A percentile compares a stretch with the other conserved stretches of the same genome.
These are phyloP conservation scores for Phellinidium pouzarii DNA, from an alignment of 1,284 basidiomycete genomes.

Conservation along the genomic window DNA sequence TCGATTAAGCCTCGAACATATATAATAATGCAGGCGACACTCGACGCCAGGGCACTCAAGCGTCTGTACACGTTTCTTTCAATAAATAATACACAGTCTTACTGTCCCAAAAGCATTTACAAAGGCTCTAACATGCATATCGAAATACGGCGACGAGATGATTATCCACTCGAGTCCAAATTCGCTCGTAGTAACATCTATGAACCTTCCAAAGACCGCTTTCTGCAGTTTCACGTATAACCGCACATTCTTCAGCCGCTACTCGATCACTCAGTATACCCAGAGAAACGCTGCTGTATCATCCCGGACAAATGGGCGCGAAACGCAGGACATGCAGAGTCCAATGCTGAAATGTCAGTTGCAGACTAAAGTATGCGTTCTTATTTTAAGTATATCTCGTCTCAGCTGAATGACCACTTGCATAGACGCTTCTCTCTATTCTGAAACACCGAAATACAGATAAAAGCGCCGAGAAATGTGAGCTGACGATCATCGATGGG, in stretches of 20 bases:
- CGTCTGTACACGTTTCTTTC: slow-evolving; percentile 30
- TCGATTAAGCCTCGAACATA: not conserved
- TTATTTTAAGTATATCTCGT: not conserved
- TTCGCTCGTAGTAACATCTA: slow-evolving; percentile 56
- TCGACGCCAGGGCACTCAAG: slow-evolving; percentile 40
- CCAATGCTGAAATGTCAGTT: slow-evolving; percentile 51
- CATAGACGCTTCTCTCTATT: slow-evolving; percentile 62
- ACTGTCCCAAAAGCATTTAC: slow-evolving; percentile 50
- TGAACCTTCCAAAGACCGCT: slow-evolving; percentile 72
- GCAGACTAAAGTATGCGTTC: slow-evolving; percentile 48
- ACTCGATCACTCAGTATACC: slow-evolving; percentile 35
- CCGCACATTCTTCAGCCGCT: slow-evolving; percentile 62
- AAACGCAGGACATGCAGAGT: slow-evolving; percentile 1
- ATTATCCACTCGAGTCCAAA: slow-evolving; percentile 57
- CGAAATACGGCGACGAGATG: slow-evolving; percentile 74
- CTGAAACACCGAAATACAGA: slow-evolving; percentile 67
- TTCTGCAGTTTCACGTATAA: slow-evolving; percentile 73
- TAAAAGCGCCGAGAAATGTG: slow-evolving; percentile 68
- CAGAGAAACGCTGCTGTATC: slow-evolving; percentile 18
- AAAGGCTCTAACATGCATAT: slow-evolving; percentile 63
- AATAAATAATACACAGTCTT: slow-evolving; percentile 18
- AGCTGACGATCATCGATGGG: slow-evolving; percentile 60
- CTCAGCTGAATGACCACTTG: not conserved
- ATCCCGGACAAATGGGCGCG: slow-evolving; percentile 20
- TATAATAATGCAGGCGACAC: slow-evolving; percentile 38